These are phyloP conservation scores for Dictyostelium citrinum DNA, from an alignment of 78 protist species.

Conservation along the genomic window DNA sequence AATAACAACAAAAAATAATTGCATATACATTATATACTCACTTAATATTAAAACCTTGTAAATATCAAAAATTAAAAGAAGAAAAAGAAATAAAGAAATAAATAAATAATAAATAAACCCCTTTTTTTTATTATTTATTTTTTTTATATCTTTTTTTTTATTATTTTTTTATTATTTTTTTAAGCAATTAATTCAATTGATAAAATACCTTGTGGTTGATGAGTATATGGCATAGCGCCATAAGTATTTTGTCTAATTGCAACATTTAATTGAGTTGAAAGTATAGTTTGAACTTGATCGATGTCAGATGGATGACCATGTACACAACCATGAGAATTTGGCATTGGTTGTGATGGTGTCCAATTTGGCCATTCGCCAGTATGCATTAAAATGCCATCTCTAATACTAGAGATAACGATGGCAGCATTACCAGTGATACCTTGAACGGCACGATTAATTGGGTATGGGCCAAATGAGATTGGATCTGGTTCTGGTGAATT, in stretches of 20 bases:
- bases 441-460: constrained; percentile 69
- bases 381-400: constrained; percentile 79
- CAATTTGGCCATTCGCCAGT: constrained; percentile 84
- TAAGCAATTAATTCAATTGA: constrained; percentile 74
- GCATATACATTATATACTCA: not conserved
- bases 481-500: constrained; percentile 83
- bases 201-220: constrained; percentile 80
- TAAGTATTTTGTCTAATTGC: constrained; percentile 58
- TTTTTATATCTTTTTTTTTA: not conserved
- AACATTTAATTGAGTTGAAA: constrained; percentile 55
- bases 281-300: constrained; percentile 9
- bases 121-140: no score
- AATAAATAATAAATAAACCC: not conserved
- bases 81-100: not conserved
- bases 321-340: constrained; percentile 81
- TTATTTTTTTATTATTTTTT: not conserved
- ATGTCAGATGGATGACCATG: constrained; percentile 78
- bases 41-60: not conserved
- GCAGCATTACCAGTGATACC: constrained; percentile 79
- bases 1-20: not conserved
- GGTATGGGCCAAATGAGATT: constrained; percentile 74
- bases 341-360: constrained; percentile 80
- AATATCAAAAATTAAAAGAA: not conserved
- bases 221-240: constrained; percentile 44
- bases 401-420: constrained; percentile 41